Evolutionary conservation across 495 filamentous ascomycete species (phyloP).

Genomic region (Trichoderma reesei): DNA sequence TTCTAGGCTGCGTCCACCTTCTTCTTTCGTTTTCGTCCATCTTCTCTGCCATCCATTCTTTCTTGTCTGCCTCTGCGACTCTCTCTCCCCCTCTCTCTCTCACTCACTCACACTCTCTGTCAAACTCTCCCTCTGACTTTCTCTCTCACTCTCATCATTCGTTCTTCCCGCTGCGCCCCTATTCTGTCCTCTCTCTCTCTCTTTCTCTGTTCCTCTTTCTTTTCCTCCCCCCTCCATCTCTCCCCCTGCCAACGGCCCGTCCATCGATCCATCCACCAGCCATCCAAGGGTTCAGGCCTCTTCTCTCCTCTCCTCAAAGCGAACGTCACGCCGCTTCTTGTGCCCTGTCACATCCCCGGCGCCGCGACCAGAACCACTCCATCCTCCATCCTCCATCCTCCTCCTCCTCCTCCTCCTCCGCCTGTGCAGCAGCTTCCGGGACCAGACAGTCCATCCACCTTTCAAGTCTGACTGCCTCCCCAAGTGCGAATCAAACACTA

Average conservation of each 20-base stretch:
- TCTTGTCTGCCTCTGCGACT: too few species aligned
- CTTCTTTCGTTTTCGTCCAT: neutral
- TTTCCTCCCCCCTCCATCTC: neutral
- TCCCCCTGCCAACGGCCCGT: neutral
- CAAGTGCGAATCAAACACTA: neutral
- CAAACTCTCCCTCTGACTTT: too few species aligned
- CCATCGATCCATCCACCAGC: neutral
- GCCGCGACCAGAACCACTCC: neutral
- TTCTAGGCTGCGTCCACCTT: too few species aligned
- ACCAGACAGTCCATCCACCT: too few species aligned
- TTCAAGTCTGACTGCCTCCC: too few species aligned
- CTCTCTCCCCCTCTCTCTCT: too few species aligned
- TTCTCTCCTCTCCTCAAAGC: neutral
- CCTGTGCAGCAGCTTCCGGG: neutral
- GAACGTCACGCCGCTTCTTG: constrained; percentile 4
- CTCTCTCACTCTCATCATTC: too few species aligned
- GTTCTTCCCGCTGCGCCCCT: too few species aligned
- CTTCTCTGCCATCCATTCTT: too few species aligned
- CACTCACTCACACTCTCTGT: too few species aligned
- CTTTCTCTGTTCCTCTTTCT: neutral
- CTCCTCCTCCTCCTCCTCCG: too few species aligned
- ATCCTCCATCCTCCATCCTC: too few species aligned
- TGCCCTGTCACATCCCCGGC: neutral
- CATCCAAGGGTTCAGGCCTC: neutral
- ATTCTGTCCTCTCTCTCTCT: neutral